Percentiles rank a stretch among this genome's conserved stretches.
phyloP scores from a whole-genome alignment of 2,329 filamentous ascomycete genomes.

The Cladosporium cucumerinum region DNA sequence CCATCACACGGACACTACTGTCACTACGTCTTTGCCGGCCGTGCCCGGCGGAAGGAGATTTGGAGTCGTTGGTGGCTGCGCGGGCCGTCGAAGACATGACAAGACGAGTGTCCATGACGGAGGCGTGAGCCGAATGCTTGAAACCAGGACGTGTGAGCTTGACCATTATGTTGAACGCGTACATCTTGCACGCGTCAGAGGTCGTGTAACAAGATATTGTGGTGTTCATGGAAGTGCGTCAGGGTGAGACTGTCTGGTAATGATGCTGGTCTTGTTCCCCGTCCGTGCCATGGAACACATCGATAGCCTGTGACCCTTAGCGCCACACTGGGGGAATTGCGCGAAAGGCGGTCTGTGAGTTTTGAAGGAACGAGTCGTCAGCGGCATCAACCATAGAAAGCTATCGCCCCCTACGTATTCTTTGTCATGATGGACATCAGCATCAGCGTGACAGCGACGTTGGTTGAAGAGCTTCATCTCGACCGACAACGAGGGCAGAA shows the following conservation, averaged over 20 bases:
- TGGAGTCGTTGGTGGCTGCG: not conserved
- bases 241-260: conserved; percentile 9
- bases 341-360: conserved; percentile 5
- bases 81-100: not conserved
- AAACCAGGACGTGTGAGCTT: not conserved
- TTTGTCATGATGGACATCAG: not conserved
- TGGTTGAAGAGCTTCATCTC: not conserved
- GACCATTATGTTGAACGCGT: not conserved
- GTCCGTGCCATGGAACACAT: not conserved
- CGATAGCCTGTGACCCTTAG: conserved; percentile 1
- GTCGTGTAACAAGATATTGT: not conserved
- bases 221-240: not conserved
- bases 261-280: not conserved
- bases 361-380: not conserved
- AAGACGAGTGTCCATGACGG: not conserved
- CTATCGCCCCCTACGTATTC: not conserved
- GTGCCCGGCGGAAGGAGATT: conserved; percentile 1
- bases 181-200: not conserved
- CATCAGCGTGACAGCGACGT: not conserved
- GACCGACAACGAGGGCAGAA: not conserved
- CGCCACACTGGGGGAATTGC: not conserved
- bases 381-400: not conserved
- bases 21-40: not conserved
- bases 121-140: not conserved
- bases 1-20: not conserved